Evolutionary conservation across 2,329 filamentous ascomycete species (phyloP), one percentile per base, ranked within the genome.

Genomic region (Fusarium proliferatum): DNA sequence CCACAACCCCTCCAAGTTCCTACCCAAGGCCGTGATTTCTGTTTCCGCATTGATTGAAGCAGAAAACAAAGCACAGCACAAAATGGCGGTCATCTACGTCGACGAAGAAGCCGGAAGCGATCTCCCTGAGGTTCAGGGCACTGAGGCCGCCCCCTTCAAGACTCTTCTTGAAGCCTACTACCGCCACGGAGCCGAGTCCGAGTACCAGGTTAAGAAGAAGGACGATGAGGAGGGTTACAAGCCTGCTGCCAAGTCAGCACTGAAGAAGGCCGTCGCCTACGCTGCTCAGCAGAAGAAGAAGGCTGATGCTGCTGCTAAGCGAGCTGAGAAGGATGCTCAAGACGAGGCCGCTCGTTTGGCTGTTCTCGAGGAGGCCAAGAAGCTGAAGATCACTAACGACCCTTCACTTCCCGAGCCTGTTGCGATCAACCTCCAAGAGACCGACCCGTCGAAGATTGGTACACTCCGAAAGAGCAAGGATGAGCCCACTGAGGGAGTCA

Each of bases 101-200:
- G 94, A 97, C 80, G 93, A 95, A 76, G 93, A 94, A 77, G 87
- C 87, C 76, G 95, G 95, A 78, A 86, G 88, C 76, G 95, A 96
- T 84, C 91, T 93, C 78, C 83, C 89, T 77, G 82, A 88, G 69
- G 89, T 90, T 73, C 86, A 88, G 75, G 94, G 94, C 78, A 89
- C 91, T 72, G 89, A 95, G 81, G 84, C 87, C 67, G 88, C 91
- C 73, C 94, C 95, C 58, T 97, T 91, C 89, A 96, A 97, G 86
- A 90, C 92, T 33, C 88, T 97, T 51, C 87, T 92, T 74, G 91
- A 91, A 80, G 95, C 94, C 69, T 93, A 94, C 83, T 87, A 94
- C 79, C 79, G 79, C 56, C 78, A 76, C 61, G 77, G 76, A 60
- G 75, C 79, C 55, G 77, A 81, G 60, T 67, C 71, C 55, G 77